These are phyloP conservation scores for Colletotrichum filicis DNA, from an alignment of 2,329 filamentous ascomycete genomes.

Conservation along the genomic window DNA sequence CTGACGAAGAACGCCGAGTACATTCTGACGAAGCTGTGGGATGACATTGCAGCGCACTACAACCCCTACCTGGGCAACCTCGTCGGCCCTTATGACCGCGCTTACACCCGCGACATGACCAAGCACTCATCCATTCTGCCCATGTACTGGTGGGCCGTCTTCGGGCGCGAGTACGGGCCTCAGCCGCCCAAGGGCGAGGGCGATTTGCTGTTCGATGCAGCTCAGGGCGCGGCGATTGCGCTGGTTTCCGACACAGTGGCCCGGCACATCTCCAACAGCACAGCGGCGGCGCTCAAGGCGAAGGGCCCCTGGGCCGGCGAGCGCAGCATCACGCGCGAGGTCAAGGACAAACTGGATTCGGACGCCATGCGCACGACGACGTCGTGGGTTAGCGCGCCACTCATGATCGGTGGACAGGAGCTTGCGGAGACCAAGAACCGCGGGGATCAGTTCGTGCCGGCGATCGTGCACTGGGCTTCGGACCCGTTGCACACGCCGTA, in stretches of 20 bases:
- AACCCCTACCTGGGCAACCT: slow-evolving; percentile 49
- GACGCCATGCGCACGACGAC: slow-evolving; percentile 46
- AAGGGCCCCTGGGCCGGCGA: slow-evolving; percentile 46
- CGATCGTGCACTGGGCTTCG: slow-evolving; percentile 57
- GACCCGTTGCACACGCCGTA: slow-evolving; percentile 51
- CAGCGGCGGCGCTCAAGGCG: slow-evolving; percentile 43
- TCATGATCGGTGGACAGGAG: slow-evolving; percentile 55
- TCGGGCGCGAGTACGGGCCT: slow-evolving; percentile 50
- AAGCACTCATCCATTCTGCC: slow-evolving; percentile 52
- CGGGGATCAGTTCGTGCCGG: slow-evolving; percentile 54
- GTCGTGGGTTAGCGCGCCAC: slow-evolving; percentile 52
- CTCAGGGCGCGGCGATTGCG: slow-evolving; percentile 52
- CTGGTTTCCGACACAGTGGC: slow-evolving; percentile 48
- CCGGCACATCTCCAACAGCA: slow-evolving; percentile 41
- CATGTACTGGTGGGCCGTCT: slow-evolving; percentile 55
- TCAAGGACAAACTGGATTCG: slow-evolving; percentile 47
- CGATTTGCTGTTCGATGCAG: slow-evolving; percentile 53
- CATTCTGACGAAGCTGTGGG: slow-evolving; percentile 47
- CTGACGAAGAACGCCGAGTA: slow-evolving; percentile 43
- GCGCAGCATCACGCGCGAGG: slow-evolving; percentile 48
- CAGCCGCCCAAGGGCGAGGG: slow-evolving; percentile 49
- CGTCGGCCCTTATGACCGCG: slow-evolving; percentile 49
- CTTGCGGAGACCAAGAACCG: slow-evolving; percentile 50
- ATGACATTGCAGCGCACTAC: slow-evolving; percentile 48
- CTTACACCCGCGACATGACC: slow-evolving; percentile 52